Percentiles rank a stretch among this genome's conserved stretches.
phyloP scores from a whole-genome alignment of 495 filamentous ascomycete genomes.

The Diplogelasinospora grovesii region DNA sequence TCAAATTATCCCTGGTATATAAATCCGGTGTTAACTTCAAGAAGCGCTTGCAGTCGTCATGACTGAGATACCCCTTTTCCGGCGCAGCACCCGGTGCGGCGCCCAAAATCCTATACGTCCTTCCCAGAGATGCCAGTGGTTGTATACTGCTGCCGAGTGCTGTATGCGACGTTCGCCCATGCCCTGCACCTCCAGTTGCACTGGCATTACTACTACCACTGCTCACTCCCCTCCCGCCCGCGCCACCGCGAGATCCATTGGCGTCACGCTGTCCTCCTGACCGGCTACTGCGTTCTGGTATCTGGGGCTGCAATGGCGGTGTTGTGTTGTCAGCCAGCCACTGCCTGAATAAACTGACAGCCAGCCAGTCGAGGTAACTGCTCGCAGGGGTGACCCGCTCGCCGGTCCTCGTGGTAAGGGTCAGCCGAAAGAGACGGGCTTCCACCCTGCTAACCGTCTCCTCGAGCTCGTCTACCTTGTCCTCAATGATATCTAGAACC shows the following conservation, averaged over 20 bases:
- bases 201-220: constrained; percentile 34
- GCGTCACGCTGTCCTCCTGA: constrained; percentile 9
- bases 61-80: constrained; percentile 58
- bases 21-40: constrained; percentile 67
- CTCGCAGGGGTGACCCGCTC: constrained; percentile 73
- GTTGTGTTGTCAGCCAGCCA: constrained; percentile 86
- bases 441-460: constrained; percentile 62
- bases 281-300: constrained; percentile 14
- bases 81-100: constrained; percentile 21
- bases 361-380: constrained; percentile 81
- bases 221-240: too few species aligned
- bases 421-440: constrained; percentile 70
- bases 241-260: constrained; percentile 13
- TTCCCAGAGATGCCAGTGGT: constrained; percentile 48
- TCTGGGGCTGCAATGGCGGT: constrained; percentile 52
- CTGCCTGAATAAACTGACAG: constrained; percentile 75
- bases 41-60: constrained; percentile 85
- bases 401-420: constrained; percentile 68
- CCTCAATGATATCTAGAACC: constrained; percentile 82
- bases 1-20: constrained; percentile 65
- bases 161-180: constrained; percentile 11
- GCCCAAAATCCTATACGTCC: constrained; percentile 64
- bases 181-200: constrained; percentile 16
- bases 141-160: too few species aligned
- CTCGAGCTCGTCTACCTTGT: constrained; percentile 81